Conservation (phyloP, 202 grass and related monocot species). For the Setaria italica region DNA sequence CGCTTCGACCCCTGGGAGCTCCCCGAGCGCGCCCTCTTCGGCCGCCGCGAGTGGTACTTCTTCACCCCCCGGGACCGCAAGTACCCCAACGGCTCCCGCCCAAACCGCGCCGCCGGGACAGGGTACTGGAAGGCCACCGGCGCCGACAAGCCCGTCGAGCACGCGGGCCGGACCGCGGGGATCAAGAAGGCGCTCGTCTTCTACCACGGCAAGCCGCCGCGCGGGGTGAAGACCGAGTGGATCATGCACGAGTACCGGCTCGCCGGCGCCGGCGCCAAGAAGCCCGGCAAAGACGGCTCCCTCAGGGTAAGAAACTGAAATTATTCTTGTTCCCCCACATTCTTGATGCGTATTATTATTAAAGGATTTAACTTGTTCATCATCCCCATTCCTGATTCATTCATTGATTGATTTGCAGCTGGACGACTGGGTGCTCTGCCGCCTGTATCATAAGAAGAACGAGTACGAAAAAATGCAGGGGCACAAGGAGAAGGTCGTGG, state of each 20-base stretch:
- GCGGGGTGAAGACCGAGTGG: conserved; percentile 77
- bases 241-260: conserved; percentile 89
- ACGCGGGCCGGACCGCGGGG: background rate
- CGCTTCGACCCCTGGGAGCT: conserved; percentile 79
- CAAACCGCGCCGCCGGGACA: conserved; percentile 64
- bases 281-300: conserved; percentile 51
- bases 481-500: conserved; percentile 28
- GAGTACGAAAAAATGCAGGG: conserved; percentile 73
- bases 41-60: conserved; percentile 85
- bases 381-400: background rate
- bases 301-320: conserved; percentile 52
- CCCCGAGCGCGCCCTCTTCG: conserved; percentile 67
- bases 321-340: too few species aligned
- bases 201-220: conserved; percentile 70
- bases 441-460: conserved; percentile 87
- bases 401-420: conserved; percentile 45
- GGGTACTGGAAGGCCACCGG: conserved; percentile 95
- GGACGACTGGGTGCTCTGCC: conserved; percentile 81
- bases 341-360: too few species aligned
- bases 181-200: conserved; percentile 93
- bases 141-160: conserved; percentile 70
- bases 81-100: conserved; percentile 79
- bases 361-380: too few species aligned
- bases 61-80: conserved; percentile 80
- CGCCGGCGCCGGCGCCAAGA: conserved; percentile 44